Evolutionary conservation across 2,329 filamentous ascomycete species (phyloP), one percentile per base, ranked within the genome.

Genomic region (Monosporascus ibericus): DNA sequence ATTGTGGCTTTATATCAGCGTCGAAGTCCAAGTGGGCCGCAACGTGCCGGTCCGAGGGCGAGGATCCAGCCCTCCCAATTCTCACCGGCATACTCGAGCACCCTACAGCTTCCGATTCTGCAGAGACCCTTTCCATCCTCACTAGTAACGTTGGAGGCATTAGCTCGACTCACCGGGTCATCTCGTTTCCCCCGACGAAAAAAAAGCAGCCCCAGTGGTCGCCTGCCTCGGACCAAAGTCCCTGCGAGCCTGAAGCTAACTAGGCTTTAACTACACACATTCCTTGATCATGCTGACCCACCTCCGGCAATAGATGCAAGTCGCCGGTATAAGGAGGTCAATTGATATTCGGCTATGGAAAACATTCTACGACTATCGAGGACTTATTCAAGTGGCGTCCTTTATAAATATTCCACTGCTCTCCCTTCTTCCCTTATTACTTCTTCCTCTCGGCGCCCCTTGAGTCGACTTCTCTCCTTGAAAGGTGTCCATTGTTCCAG

Each of bases 161-260:
- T 47, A 49, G 51, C 47, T 52, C 51, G 24, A 8, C n/a, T 24
- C 49, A n/a, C 30, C 24, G 42, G 42, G 42, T 42, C 24, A 40
- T 20, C 47, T 48, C 22, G 36, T 24, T 9, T 37, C 37, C 9
- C 36, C 37, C 27, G 24, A 40, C 37, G 9, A 27, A 27, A 46
- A 17, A 25, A 46, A 2, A 1, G 49, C 37, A 44, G 46, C 38
- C 56, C 52, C n/a, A 55, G 58, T 63, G 58, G 60, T 63, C 56
- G 53, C 61, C 58, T 57, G 53, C 60, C 62, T 71, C 69, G 69
- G 69, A 65, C 60, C 67, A 71, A 70, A 70, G 64, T 70, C 67
- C 55, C 62, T 58, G 62, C 68, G 68, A 70, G 61, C 59, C 58
- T 53, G 51, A 60, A 48, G 53, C 58, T 62, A 52, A 55, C 39